Percentiles rank a stretch among this genome's conserved stretches.
These are phyloP conservation scores for Letharia columbiana DNA, from an alignment of 495 filamentous ascomycete genomes.

Conservation along the genomic window DNA sequence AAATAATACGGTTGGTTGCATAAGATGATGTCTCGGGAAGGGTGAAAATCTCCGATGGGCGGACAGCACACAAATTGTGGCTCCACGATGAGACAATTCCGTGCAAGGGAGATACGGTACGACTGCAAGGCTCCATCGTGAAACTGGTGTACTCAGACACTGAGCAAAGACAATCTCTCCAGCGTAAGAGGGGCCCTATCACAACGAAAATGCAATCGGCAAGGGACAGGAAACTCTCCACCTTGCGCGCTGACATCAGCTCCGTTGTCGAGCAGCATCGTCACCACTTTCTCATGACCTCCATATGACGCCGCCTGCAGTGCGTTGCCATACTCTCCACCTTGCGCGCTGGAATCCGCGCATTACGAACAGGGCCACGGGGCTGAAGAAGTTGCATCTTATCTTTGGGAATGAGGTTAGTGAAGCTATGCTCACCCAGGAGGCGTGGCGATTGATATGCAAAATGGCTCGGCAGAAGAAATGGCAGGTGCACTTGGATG, in stretches of 20 bases:
- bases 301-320: no score
- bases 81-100: slow-evolving; percentile 12
- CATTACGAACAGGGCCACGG: not conserved
- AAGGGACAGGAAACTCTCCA: not conserved
- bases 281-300: no score
- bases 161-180: slow-evolving; percentile 15
- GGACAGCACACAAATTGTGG: slow-evolving; percentile 10
- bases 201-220: slow-evolving; percentile 16
- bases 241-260: no score
- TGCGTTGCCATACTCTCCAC: no score
- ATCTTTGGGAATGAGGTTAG: not conserved
- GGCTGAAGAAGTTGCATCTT: not conserved
- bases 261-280: no score
- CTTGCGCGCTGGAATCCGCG: not conserved
- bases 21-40: slow-evolving; percentile 8
- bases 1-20: slow-evolving; percentile 12
- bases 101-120: slow-evolving; percentile 11
- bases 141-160: slow-evolving; percentile 9
- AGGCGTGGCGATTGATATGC: not conserved
- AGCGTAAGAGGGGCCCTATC: slow-evolving; percentile 10
- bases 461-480: not conserved
- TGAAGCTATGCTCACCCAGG: not conserved
- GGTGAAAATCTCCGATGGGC: slow-evolving; percentile 4
- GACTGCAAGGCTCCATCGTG: slow-evolving; percentile 12
- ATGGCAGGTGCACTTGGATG: not conserved